Conservation (phyloP, 2,329 filamentous ascomycete species). For the Aciculosporium take region DNA sequence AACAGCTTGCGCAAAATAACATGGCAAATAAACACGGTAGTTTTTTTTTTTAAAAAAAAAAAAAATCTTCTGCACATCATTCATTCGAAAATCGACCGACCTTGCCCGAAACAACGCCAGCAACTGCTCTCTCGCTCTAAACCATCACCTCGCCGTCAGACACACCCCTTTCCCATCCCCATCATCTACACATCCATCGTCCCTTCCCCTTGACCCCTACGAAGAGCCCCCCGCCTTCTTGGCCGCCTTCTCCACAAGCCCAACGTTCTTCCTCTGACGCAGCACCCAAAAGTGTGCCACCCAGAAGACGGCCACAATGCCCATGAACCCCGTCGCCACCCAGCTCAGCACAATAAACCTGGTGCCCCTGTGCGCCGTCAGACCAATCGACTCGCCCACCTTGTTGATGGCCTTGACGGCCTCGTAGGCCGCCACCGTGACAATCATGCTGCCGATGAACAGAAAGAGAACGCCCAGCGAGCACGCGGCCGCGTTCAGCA, state of each 20-base stretch:
- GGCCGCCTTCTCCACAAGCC: not conserved
- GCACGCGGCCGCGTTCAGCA: conserved; percentile 25
- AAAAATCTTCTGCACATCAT: no score
- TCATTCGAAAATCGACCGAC: no score
- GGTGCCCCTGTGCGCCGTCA: conserved; percentile 27
- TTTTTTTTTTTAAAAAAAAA: no score
- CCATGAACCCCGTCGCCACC: conserved; percentile 32
- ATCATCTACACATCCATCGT: no score
- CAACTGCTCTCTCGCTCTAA: no score
- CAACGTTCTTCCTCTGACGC: conserved; percentile 12
- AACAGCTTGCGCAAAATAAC: no score
- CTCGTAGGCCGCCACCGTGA: conserved; percentile 26
- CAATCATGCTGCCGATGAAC: conserved; percentile 27
- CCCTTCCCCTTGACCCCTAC: no score
- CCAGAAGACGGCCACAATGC: conserved; percentile 27
- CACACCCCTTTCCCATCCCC: no score
- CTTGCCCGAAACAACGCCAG: no score
- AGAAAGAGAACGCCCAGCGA: conserved; percentile 23
- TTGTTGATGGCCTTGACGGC: conserved; percentile 28
- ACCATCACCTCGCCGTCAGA: no score
- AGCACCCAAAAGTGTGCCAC: conserved; percentile 17
- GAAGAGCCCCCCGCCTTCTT: no score
- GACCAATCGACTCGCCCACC: conserved; percentile 27
- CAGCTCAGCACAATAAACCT: conserved; percentile 33
- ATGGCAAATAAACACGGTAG: no score